Base-by-base conservation (phyloP, 345 rosid species). In the Gynandropsis gynandra region DNA sequence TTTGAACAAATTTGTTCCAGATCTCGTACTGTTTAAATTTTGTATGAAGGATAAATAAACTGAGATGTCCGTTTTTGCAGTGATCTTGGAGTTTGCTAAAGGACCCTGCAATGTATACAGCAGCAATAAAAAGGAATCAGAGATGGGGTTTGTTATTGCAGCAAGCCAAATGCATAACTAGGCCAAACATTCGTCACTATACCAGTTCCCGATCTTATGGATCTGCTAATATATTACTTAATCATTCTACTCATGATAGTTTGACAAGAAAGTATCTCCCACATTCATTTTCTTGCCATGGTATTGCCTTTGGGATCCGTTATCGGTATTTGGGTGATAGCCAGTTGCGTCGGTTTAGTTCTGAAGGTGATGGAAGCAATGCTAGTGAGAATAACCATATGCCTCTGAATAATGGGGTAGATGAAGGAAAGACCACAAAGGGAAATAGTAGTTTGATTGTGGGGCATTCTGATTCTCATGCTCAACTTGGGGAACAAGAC, bases 401-500 rank as follows among this genome's bases (percentile, higher is more conserved):
- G 51, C 63, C 89, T 45, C 62, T 72, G 53, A 77, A 69, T 52
- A 79, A 79, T 55, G 81, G 52, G 52, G 8, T 67, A 58, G 75
- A 72, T 13, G 74, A 56, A 52, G 87, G 73, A 44, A 87, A 72
- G 61, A 29, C 67, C 58, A 50, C 20, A 38, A 38, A 8, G 38
- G 76, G 59, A 59, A 66, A 52, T 53, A 64, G 34, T 33, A 59
- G 38, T 44, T 67, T 47, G 16, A 64, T 69, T 56, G 71, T 54
- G 10, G 74, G 56, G 59, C 66, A 63, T 37, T 52, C 47, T 12
- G 83, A 88, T 81, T 59, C 74, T 1, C 97, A 88, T 50, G 80
- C 89, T 59, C 76, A 50, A 58, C 78, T 93, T n/a, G 97, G 83
- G 1, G 97, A 81, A 38, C 85, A 76, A n/a, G 99, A 93, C 59